Conservation (phyloP, 2,329 filamentous ascomycete genomes). For the Beauveria bassiana region DNA sequence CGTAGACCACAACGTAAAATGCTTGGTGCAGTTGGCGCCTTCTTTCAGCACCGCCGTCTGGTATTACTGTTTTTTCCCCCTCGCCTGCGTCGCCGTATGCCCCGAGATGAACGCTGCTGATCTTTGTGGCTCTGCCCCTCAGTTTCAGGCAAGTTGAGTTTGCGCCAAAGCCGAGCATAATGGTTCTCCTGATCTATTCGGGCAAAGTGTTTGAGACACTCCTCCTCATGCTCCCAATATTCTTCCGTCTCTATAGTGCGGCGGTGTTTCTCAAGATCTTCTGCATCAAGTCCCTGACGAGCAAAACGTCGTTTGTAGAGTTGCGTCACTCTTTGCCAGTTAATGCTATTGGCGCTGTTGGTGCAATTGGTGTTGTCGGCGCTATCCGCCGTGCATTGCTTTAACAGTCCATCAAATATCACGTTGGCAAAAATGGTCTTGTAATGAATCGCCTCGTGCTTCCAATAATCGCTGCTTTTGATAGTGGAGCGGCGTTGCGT, state of each 20-base stretch:
- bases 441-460: neutral
- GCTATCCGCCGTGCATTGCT: no score
- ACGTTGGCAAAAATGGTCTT: neutral
- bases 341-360: neutral
- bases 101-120: neutral
- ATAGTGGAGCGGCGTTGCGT: no score
- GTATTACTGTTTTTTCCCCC: neutral
- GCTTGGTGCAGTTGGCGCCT: neutral
- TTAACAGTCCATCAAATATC: neutral
- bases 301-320: neutral
- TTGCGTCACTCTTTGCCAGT: neutral
- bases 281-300: neutral
- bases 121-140: neutral
- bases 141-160: neutral
- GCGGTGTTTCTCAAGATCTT: neutral
- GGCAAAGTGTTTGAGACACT: neutral
- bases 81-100: neutral
- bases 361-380: neutral
- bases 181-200: neutral
- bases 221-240: neutral
- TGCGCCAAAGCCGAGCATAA: neutral
- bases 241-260: neutral
- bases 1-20: neutral
- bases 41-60: neutral
- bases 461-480: neutral